Conservation (phyloP, 192 early-diverging fungal genomes). For the Coemansia sp. region DNA sequence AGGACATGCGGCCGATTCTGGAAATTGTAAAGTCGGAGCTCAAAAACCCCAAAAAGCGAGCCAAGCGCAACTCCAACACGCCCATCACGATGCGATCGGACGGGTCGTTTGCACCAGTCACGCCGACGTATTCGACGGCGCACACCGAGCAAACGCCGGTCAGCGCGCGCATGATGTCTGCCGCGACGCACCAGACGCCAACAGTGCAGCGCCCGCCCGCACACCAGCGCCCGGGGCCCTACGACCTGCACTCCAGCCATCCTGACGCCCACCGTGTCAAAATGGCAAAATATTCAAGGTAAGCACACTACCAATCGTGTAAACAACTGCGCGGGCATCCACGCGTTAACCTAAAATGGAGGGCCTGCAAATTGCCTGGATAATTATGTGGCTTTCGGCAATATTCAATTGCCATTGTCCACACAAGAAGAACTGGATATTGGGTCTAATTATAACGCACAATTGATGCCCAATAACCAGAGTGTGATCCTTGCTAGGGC, state of each 20-base stretch:
- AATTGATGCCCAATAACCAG: constrained; percentile 3
- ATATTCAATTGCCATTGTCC: constrained; percentile 12
- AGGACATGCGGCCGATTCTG: constrained; percentile 46
- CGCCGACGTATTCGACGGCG: constrained; percentile 6
- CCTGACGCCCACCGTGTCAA: constrained; percentile 34
- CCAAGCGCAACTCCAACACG: constrained; percentile 49
- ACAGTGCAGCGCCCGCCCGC: constrained; percentile 14
- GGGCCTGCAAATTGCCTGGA: constrained; percentile 6
- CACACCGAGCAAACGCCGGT: constrained; percentile 4
- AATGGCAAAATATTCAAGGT: constrained; percentile 41
- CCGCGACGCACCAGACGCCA: neutral
- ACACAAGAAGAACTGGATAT: neutral
- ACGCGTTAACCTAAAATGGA: neutral
- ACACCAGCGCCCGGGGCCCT: constrained; percentile 20
- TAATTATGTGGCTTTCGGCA: constrained; percentile 18
- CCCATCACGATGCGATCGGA: constrained; percentile 44
- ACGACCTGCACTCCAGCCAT: constrained; percentile 14
- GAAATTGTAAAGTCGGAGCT: constrained; percentile 47
- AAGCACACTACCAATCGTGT: constrained; percentile 6
- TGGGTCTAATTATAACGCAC: constrained; percentile 17
- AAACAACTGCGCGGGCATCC: neutral
- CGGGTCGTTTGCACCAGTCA: constrained; percentile 37
- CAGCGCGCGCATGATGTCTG: constrained; percentile 10
- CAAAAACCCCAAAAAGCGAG: constrained; percentile 52
- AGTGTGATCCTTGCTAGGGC: neutral